A percentile compares a stretch with the other conserved stretches of the same genome.
Evolutionary conservation across 2,329 filamentous ascomycete species (phyloP).

Genomic region (Botrytis hyacinthi): DNA sequence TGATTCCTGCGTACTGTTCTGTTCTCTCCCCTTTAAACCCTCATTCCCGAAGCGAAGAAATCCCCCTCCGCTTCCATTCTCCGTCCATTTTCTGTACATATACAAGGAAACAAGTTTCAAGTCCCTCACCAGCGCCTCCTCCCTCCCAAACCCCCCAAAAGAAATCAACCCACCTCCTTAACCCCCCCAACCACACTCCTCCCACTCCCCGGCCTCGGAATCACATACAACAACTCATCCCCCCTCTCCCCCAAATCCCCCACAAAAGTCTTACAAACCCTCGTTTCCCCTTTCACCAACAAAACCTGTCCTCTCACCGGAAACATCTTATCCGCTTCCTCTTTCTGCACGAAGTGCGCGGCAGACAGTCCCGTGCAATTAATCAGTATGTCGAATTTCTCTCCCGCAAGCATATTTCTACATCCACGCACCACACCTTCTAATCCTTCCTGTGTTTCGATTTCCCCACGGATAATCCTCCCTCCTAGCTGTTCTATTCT

Average conservation of each 20-base stretch:
- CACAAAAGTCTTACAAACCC: background rate
- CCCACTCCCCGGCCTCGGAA: conserved; percentile 43
- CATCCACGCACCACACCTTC: background rate
- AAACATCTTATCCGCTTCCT: background rate
- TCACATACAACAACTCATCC: conserved; percentile 38
- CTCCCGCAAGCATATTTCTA: background rate
- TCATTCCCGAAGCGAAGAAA: background rate
- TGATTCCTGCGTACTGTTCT: too few species aligned
- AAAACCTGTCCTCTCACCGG: background rate
- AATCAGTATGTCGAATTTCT: background rate
- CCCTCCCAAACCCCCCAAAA: conserved; percentile 1
- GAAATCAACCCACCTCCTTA: conserved; percentile 38
- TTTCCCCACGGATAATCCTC: background rate
- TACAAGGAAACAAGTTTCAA: too few species aligned
- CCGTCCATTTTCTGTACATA: background rate
- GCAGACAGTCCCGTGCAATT: background rate
- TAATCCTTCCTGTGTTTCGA: background rate
- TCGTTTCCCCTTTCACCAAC: background rate
- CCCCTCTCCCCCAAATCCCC: background rate
- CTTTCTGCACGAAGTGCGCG: background rate
- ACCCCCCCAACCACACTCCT: conserved; percentile 48
- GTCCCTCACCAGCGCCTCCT: too few species aligned
- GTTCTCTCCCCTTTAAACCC: too few species aligned
- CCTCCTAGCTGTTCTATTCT: background rate
- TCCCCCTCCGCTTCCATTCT: background rate